phyloP scores from a whole-genome alignment of 305 asterid species.

The Plantago lanceolata region DNA sequence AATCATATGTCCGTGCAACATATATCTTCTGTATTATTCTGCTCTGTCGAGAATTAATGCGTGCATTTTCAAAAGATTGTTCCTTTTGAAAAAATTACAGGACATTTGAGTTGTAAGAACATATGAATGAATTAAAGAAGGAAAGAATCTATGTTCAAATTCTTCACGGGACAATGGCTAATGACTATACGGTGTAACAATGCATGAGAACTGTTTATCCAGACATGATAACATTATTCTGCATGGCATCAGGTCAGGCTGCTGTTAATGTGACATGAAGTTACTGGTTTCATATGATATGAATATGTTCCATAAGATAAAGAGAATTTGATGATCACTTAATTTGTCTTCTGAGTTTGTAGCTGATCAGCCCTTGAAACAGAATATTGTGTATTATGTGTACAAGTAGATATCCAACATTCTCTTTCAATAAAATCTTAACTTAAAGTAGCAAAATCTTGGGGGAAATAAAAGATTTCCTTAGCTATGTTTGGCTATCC shows the following conservation, averaged over 20 bases:
- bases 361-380: conserved; percentile 29
- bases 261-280: conserved; percentile 20
- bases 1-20: neutral
- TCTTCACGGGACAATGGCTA: neutral
- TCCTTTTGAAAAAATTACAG: neutral
- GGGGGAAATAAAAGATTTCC: neutral
- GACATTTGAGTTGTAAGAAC: neutral
- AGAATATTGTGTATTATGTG: conserved; percentile 21
- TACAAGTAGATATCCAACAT: conserved; percentile 14
- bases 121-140: no score
- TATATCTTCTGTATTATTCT: neutral
- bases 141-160: neutral
- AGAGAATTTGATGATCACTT: conserved; percentile 19
- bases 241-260: conserved; percentile 19
- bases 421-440: conserved; percentile 7
- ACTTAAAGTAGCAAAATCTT: conserved; percentile 14
- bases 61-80: neutral
- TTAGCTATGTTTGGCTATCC: conserved; percentile 10
- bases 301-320: conserved; percentile 39
- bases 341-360: conserved; percentile 16
- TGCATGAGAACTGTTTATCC: neutral
- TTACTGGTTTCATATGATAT: conserved; percentile 14
- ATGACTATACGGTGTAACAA: neutral
- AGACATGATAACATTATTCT: conserved; percentile 20
- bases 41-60: neutral